A percentile compares a stretch with the other conserved stretches of the same genome.
Evolutionary conservation across 2,329 filamentous ascomycete genomes (phyloP).

Genomic region (Pseudogymnoascus sp.): DNA sequence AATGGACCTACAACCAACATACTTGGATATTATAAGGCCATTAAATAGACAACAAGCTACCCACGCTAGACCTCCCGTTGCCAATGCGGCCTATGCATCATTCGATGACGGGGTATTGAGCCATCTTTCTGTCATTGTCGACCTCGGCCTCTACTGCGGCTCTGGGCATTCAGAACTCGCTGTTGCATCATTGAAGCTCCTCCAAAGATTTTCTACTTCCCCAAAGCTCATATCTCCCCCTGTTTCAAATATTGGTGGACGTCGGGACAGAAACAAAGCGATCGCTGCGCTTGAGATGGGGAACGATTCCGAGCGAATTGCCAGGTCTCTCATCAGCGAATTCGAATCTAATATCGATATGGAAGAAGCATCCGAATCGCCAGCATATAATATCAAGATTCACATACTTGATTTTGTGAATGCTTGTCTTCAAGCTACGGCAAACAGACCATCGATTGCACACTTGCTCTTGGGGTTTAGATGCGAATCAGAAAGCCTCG

Average conservation of each 20-base stretch:
- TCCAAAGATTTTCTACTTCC: constrained; percentile 82
- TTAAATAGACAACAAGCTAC: constrained; percentile 60
- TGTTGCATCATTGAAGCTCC: constrained; percentile 67
- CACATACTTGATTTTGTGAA: constrained; percentile 81
- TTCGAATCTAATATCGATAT: constrained; percentile 63
- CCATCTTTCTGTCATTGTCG: constrained; percentile 68
- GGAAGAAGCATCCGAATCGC: constrained; percentile 59
- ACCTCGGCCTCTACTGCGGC: constrained; percentile 79
- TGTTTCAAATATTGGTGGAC: constrained; percentile 49
- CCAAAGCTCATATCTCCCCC: constrained; percentile 63
- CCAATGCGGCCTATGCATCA: constrained; percentile 70
- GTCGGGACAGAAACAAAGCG: constrained; percentile 68
- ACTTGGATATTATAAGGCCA: constrained; percentile 79
- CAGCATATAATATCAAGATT: constrained; percentile 73
- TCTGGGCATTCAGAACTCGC: constrained; percentile 75
- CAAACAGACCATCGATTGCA: constrained; percentile 74
- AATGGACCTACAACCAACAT: constrained; percentile 82
- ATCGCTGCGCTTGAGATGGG: constrained; percentile 82
- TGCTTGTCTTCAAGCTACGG: constrained; percentile 65
- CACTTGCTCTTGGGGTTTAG: constrained; percentile 85
- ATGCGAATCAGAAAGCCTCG: constrained; percentile 63
- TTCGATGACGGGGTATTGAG: constrained; percentile 88
- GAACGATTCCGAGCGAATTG: constrained; percentile 71
- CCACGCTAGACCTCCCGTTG: constrained; percentile 51
- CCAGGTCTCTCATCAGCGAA: constrained; percentile 61